A percentile compares a stretch with the other conserved stretches of the same genome.
These are phyloP conservation scores for Aspergillus avenaceus DNA, from an alignment of 495 filamentous ascomycete genomes.

Conservation along the genomic window DNA sequence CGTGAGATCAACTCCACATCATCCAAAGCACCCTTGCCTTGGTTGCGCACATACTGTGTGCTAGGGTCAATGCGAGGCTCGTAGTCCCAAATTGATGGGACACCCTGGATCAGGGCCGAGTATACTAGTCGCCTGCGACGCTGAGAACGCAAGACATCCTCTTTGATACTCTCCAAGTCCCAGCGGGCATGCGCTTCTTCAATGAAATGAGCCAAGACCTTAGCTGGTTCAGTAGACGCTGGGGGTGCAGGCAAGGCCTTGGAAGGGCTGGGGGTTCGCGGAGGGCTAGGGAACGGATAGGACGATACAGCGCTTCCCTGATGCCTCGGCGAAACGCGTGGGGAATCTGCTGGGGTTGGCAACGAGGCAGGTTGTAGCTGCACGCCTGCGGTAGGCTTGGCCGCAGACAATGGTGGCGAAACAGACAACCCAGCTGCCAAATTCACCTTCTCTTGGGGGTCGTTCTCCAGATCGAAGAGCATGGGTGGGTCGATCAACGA, in stretches of 20 bases:
- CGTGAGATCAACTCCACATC: constrained; percentile 44
- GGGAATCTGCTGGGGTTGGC: constrained; percentile 37
- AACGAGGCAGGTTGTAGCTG: constrained; percentile 22
- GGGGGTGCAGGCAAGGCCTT: constrained; percentile 29
- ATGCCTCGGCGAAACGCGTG: constrained; percentile 27
- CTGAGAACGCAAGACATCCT: constrained; percentile 66
- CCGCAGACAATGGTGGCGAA: constrained; percentile 4
- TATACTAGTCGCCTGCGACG: constrained; percentile 68
- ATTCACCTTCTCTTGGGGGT: constrained; percentile 72
- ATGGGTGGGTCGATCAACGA: constrained; percentile 76
- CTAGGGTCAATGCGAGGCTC: constrained; percentile 68
- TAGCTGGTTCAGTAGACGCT: constrained; percentile 39
- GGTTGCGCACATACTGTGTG: constrained; percentile 59
- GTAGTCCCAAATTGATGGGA: constrained; percentile 71
- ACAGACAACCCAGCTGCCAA: constrained; percentile 45
- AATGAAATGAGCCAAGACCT: constrained; percentile 53
- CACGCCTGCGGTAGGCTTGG: constrained; percentile 12
- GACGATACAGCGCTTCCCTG: constrained; percentile 20
- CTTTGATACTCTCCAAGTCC: constrained; percentile 68
- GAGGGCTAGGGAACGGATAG: constrained; percentile 42
- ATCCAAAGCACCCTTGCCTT: constrained; percentile 42
- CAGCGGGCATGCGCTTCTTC: constrained; percentile 63
- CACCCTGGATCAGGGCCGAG: constrained; percentile 66
- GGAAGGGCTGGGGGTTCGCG: constrained; percentile 36
- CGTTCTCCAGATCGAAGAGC: constrained; percentile 68